Evolutionary conservation across 2,329 filamentous ascomycete species (phyloP).

Genomic region (Venturia pyrina): DNA sequence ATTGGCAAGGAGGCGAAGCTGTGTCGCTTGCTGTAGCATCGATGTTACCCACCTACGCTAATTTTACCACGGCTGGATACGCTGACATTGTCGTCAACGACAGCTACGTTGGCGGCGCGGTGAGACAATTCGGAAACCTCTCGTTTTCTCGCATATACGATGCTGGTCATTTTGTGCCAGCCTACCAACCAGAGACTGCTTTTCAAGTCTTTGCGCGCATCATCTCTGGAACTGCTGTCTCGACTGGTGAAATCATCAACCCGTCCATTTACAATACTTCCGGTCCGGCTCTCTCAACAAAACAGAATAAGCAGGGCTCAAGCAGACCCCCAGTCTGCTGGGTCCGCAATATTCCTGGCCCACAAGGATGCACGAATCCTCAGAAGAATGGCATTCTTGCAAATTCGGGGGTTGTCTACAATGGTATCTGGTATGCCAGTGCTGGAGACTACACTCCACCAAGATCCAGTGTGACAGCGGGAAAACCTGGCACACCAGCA

Average conservation of each 20-base stretch:
- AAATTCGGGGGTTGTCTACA: slow-evolving; percentile 47
- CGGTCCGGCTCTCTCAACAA: slow-evolving; percentile 48
- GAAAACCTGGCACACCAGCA: slow-evolving; percentile 23
- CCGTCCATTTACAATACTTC: slow-evolving; percentile 45
- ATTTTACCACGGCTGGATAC: slow-evolving; percentile 61
- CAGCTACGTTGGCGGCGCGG: slow-evolving; percentile 59
- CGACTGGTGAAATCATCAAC: slow-evolving; percentile 40
- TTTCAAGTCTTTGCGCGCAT: slow-evolving; percentile 45
- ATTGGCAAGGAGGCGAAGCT: slow-evolving; percentile 65
- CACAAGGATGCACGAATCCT: slow-evolving; percentile 43
- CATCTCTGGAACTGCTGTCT: slow-evolving; percentile 39
- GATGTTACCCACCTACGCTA: slow-evolving; percentile 36
- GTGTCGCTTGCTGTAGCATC: slow-evolving; percentile 49
- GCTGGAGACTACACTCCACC: slow-evolving; percentile 28
- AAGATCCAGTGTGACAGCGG: slow-evolving; percentile 21
- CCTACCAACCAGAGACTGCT: slow-evolving; percentile 41
- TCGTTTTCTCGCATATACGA: slow-evolving; percentile 43
- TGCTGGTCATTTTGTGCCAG: slow-evolving; percentile 40
- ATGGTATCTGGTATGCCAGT: slow-evolving; percentile 45
- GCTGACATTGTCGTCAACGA: slow-evolving; percentile 59
- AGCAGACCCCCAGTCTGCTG: slow-evolving; percentile 47
- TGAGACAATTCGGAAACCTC: slow-evolving; percentile 65
- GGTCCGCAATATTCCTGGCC: slow-evolving; percentile 37
- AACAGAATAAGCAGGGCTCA: slow-evolving; percentile 39
- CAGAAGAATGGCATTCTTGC: slow-evolving; percentile 38